Conservation (phyloP, 140 eudicot species). For the Erigeron philadelphicus region DNA sequence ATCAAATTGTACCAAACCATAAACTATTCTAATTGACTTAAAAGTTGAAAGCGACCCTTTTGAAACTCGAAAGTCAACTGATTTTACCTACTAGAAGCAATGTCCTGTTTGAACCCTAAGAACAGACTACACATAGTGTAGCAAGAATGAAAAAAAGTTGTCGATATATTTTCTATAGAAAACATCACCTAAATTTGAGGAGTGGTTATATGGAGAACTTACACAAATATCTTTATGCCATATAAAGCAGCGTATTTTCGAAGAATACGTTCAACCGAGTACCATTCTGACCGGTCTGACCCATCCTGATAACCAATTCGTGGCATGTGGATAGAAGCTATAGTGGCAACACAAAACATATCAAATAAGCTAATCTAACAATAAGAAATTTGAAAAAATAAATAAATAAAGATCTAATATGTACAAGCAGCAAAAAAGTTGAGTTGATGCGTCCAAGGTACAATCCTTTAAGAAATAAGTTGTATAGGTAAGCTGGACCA, state of each 20-base stretch:
- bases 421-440: neutral
- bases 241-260: conserved; percentile 78
- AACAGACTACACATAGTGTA: too few relatives aligned
- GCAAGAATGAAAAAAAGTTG: neutral
- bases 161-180: neutral
- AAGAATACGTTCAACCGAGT: conserved; percentile 79
- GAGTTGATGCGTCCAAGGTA: neutral
- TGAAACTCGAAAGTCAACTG: neutral
- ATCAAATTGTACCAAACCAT: neutral
- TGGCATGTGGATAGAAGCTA: conserved; percentile 98
- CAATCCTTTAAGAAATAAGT: neutral
- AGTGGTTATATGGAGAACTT: conserved; percentile 42
- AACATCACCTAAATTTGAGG: neutral
- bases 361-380: conserved; percentile 1
- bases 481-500: neutral
- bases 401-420: neutral
- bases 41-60: conserved; percentile 4
- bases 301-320: conserved; percentile 79
- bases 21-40: neutral
- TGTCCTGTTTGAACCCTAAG: neutral
- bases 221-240: conserved; percentile 77
- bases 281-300: conserved; percentile 86
- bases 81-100: conserved; percentile 1
- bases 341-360: conserved; percentile 1
- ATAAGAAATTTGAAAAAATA: neutral